Evolutionary conservation across 2,329 filamentous ascomycete genomes (phyloP), one percentile per base, ranked within the genome.

Genomic region (Coniella lustricola): DNA sequence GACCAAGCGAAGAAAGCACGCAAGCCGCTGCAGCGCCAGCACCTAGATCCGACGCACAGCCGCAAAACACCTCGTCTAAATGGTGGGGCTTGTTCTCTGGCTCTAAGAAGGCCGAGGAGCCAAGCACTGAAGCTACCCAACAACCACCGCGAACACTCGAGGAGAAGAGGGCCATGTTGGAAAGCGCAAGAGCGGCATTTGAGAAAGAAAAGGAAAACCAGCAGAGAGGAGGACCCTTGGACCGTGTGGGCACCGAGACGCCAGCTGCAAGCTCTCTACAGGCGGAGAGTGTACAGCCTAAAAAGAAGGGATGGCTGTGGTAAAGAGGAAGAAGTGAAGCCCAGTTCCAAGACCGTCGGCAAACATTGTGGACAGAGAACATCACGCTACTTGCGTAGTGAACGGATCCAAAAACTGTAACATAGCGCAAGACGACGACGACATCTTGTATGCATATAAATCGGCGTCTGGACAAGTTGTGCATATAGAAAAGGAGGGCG

Each of bases 121-220:
- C 25, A 14, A n/a, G 21, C 8, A 16, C 31, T 34, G 9, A 35
- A 3, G 60, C 65, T 20, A 57, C 55, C 50, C 64, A 64, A 46
- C 64, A 64, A 48, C 60, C 62, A 41, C 59, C 60, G 22, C 59
- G 61, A 7, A 57, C 63, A 7, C 53, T 64, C 22, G 66, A 64
- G 54, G 60, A 62, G 31, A 59, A 61, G 49, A 57, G 61, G 54
- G 60, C 60, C 13, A 56, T 54, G 42, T 33, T 69, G 5, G 59
- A 60, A 55, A 69, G 71, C 60, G 69, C 70, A 31, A 66, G 64
- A 49, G 64, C 60, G 16, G 73, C 67, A 1, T 71, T 75, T 54
- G 72, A 76, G 50, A 59, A 64, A 35, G 76, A 79, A 63, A 69
- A 68, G 55, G 68, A 73, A 55, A 74, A 72, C 51, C 74, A 79